Base-by-base conservation (phyloP, 2,329 filamentous ascomycete species). In the Pseudogymnoascus sp. region DNA sequence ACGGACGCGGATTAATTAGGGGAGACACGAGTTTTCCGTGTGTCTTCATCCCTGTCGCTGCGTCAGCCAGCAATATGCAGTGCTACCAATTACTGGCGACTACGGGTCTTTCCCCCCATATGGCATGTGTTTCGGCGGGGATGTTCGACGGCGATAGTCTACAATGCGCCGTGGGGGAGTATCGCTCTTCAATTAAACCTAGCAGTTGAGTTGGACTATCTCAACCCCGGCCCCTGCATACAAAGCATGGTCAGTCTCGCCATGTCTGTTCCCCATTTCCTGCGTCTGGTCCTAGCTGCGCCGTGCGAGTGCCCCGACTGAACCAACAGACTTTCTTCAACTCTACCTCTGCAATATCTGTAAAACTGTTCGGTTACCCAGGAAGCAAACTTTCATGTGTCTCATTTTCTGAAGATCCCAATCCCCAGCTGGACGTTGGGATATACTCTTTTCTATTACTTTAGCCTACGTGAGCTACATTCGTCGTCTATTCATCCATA, bases 11-110 rank as follows among this genome's bases (percentile, higher is more conserved):
- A 50, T 50, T 50, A 50, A 50, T 50, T 50, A 50, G 8, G 28
- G 44, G 44, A 50, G 44, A 28, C 44, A 25, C 21, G 23, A 50
- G 23, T 50, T 50, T 50, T 50, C 44, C 23, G 44, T 50, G 44
- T 50, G 44, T 28, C 44, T 23, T 28, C 44, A 50, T 28, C 44
- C 44, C 44, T 50, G 44, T 16, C n/a, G 23, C 44, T 50, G 44
- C 44, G 44, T 50, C 44, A 50, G 44, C 44, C 44, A 50, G 23
- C 44, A 50, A 50, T 50, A 50, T 50, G 23, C n/a, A n/a, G 44
- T 50, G 44, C 44, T 28, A 16, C 44, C 44, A 50, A 50, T 50
- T 50, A 50, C 23, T 50, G 44, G 23, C 23, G 14, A n/a, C 6
- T 11, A 31, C 23, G 23, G 44, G 6, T 28, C 23, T 50, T 50